phyloP scores from a whole-genome alignment of 2,329 filamentous ascomycete species.

The Penicillium griseofulvum region DNA sequence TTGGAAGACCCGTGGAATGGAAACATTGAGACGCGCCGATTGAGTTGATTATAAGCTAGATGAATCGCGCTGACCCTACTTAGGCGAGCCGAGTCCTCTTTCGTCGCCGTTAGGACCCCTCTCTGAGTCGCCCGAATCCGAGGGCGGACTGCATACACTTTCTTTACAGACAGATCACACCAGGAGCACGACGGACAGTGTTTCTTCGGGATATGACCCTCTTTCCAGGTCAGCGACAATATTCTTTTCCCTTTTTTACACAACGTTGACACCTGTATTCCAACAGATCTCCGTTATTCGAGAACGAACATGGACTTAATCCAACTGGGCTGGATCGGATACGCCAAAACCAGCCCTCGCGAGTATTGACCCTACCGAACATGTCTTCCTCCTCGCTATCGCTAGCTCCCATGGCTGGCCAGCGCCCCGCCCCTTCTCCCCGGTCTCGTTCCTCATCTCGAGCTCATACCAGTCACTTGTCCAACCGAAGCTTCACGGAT shows the following conservation, averaged over 20 bases:
- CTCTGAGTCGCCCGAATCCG: constrained; percentile 37
- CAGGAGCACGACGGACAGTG: constrained; percentile 75
- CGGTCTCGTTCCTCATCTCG: constrained; percentile 60
- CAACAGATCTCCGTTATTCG: constrained; percentile 74
- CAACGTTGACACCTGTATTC: constrained; percentile 13
- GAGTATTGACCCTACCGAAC: constrained; percentile 63
- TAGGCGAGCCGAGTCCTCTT: constrained; percentile 42
- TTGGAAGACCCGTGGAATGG: constrained; percentile 12
- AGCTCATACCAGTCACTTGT: constrained; percentile 53
- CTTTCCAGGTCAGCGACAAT: constrained; percentile 64
- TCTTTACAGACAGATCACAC: constrained; percentile 55
- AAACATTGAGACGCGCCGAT: constrained; percentile 11
- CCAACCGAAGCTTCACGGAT: constrained; percentile 67
- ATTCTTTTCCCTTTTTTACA: background rate
- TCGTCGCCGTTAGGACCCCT: constrained; percentile 39
- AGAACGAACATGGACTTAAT: constrained; percentile 84
- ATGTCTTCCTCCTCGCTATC: constrained; percentile 64
- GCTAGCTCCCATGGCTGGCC: constrained; percentile 58
- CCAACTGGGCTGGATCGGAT: constrained; percentile 88
- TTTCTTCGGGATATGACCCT: constrained; percentile 65
- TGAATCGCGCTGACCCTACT: constrained; percentile 20
- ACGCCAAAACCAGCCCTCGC: constrained; percentile 73
- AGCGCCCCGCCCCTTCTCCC: constrained; percentile 69
- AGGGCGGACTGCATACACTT: constrained; percentile 47
- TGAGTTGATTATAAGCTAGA: constrained; percentile 6